phyloP scores from a whole-genome alignment of 371 early-diverging fungal genomes.

The Quaeritorhiza haematococci region DNA sequence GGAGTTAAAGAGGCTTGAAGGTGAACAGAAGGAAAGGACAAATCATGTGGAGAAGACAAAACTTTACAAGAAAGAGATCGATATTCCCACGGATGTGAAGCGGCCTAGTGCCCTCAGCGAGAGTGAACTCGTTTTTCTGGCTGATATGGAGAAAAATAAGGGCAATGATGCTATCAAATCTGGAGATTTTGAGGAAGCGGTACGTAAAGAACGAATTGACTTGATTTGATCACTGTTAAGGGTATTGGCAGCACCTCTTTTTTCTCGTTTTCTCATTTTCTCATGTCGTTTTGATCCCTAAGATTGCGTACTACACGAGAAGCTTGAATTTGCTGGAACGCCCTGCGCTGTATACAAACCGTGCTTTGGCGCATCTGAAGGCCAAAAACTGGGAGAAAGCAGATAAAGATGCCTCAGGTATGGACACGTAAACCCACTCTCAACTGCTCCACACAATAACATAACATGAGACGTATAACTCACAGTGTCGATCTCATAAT shows the following conservation, averaged over 20 bases:
- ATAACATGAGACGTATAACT: no score
- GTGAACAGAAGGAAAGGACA: no score
- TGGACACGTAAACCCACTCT: not conserved
- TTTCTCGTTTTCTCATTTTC: not conserved
- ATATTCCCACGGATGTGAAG: not conserved
- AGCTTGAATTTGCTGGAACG: slow-evolving; percentile 5
- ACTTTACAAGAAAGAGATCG: not conserved
- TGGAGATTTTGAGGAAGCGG: slow-evolving; percentile 17
- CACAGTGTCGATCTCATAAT: no score
- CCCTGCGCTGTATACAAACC: slow-evolving; percentile 17
- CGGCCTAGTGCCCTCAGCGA: not conserved
- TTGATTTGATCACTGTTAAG: not conserved
- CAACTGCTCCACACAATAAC: no score
- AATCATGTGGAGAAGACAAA: no score
- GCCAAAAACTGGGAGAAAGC: slow-evolving; percentile 13
- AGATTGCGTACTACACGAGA: slow-evolving; percentile 19
- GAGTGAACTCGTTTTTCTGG: slow-evolving; percentile 4
- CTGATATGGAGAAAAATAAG: slow-evolving; percentile 18
- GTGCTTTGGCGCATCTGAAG: slow-evolving; percentile 13
- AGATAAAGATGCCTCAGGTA: slow-evolving; percentile 14
- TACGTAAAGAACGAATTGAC: slow-evolving; percentile 8
- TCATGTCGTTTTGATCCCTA: not conserved
- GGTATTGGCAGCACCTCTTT: not conserved
- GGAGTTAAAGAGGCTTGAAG: slow-evolving; percentile 12
- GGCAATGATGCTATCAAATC: slow-evolving; percentile 21